phyloP scores from a whole-genome alignment of 2,329 filamentous ascomycete genomes.

The Fusarium beomiforme region DNA sequence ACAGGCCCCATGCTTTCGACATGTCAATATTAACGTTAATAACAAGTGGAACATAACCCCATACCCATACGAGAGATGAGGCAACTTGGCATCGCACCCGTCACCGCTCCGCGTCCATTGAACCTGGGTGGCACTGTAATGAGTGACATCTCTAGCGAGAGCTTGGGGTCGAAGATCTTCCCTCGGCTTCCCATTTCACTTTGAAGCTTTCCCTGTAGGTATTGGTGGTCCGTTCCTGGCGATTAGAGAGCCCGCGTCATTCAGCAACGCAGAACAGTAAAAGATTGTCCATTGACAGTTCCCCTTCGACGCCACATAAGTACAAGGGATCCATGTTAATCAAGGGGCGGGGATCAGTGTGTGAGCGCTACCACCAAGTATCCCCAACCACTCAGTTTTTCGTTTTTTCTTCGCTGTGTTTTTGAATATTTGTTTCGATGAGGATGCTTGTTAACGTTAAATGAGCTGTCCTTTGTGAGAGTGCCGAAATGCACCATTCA shows the following conservation, averaged over 20 bases:
- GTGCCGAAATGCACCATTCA: conserved; percentile 12
- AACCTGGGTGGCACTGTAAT: conserved; percentile 36
- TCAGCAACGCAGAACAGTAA: conserved; percentile 25
- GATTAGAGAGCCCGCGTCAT: conserved; percentile 20
- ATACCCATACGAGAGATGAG: conserved; percentile 26
- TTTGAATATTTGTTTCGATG: background rate
- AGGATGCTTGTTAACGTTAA: background rate
- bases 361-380: conserved; percentile 17
- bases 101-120: conserved; percentile 30
- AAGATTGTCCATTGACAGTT: conserved; percentile 27
- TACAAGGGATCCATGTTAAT: conserved; percentile 36
- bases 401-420: background rate
- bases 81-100: conserved; percentile 30
- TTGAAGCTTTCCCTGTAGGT: conserved; percentile 10
- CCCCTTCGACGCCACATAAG: conserved; percentile 30
- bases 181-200: conserved; percentile 4
- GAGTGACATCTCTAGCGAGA: conserved; percentile 17
- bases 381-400: conserved; percentile 25
- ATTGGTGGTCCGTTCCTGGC: conserved; percentile 30
- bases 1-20: conserved; percentile 35
- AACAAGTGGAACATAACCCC: conserved; percentile 28
- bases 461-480: background rate
- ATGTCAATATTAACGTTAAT: conserved; percentile 21
- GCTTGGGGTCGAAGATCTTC: conserved; percentile 17
- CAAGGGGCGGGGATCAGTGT: conserved; percentile 27